Evolutionary conservation across 31 red algal species (phyloP).

Genomic region (Bonnemaisonia californica): DNA sequence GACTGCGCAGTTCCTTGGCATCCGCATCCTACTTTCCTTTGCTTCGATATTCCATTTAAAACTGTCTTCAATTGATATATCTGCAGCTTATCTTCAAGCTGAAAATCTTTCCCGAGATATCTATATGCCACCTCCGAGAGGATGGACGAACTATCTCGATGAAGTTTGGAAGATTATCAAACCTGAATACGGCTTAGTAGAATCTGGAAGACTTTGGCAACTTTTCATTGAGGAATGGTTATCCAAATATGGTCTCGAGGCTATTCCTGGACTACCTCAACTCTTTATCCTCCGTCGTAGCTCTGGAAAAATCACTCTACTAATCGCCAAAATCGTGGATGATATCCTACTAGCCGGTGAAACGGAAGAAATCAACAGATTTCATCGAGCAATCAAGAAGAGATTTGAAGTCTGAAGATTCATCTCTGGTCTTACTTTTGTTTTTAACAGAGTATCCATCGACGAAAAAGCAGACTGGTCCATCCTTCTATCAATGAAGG

Average conservation of each 20-base stretch:
- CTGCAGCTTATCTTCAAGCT: conserved; percentile 27
- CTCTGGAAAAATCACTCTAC: not conserved
- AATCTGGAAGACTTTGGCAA: conserved; percentile 46
- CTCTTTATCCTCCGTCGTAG: conserved; percentile 22
- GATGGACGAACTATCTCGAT: conserved; percentile 4
- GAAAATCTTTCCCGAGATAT: conserved; percentile 20
- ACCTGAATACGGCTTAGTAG: conserved; percentile 25
- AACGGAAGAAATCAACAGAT: not conserved
- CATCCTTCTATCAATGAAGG: conserved; percentile 1
- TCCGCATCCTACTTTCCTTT: too few relatives aligned
- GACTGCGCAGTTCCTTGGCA: too few relatives aligned
- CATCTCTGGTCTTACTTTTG: not conserved
- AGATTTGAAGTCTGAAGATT: conserved; percentile 3
- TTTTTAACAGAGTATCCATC: conserved; percentile 29
- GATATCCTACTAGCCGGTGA: conserved; percentile 11
- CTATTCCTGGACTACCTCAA: conserved; percentile 37
- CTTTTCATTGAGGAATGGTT: conserved; percentile 36
- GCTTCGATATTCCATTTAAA: too few relatives aligned
- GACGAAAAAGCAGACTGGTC: not conserved
- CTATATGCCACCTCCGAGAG: conserved; percentile 33
- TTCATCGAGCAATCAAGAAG: not conserved
- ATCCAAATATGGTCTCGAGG: not conserved
- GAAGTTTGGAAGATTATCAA: conserved; percentile 30
- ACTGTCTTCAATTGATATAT: too few relatives aligned
- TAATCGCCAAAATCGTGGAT: conserved; percentile 45